These are phyloP conservation scores for Diaporthe ilicicola DNA, from an alignment of 2,329 filamentous ascomycete genomes.

Conservation along the genomic window DNA sequence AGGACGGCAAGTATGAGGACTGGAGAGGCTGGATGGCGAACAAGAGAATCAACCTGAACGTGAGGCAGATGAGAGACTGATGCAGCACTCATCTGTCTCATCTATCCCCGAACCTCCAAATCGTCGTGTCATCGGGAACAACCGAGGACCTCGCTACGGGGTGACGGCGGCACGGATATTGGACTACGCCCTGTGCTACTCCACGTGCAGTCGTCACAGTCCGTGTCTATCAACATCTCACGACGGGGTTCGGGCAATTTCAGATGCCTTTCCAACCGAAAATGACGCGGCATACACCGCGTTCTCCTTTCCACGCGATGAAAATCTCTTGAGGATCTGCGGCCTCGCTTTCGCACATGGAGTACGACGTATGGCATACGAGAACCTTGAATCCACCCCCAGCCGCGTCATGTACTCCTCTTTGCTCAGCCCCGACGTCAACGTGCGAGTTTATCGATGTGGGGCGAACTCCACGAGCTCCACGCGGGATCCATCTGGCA, in stretches of 20 bases:
- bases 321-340: not conserved
- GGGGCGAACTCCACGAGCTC: constrained; percentile 4
- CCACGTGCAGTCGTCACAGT: not conserved
- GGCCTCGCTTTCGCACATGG: not conserved
- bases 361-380: not conserved
- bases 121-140: not conserved
- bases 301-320: not conserved
- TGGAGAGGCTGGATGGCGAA: constrained; percentile 90
- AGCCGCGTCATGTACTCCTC: not conserved
- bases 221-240: not conserved
- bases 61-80: constrained; percentile 81
- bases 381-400: not conserved
- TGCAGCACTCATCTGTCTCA: not conserved
- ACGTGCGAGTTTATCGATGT: not conserved
- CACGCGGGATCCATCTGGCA: constrained; percentile 8
- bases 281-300: not conserved
- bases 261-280: not conserved
- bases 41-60: constrained; percentile 92
- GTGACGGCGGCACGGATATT: not conserved
- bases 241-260: not conserved
- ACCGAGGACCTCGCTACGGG: not conserved
- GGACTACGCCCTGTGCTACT: no score
- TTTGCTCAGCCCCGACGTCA: constrained; percentile 4
- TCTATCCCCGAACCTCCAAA: not conserved
- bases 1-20: constrained; percentile 61